Conservation (phyloP, 345 rosid species). For the Hypericum androsaemum region DNA sequence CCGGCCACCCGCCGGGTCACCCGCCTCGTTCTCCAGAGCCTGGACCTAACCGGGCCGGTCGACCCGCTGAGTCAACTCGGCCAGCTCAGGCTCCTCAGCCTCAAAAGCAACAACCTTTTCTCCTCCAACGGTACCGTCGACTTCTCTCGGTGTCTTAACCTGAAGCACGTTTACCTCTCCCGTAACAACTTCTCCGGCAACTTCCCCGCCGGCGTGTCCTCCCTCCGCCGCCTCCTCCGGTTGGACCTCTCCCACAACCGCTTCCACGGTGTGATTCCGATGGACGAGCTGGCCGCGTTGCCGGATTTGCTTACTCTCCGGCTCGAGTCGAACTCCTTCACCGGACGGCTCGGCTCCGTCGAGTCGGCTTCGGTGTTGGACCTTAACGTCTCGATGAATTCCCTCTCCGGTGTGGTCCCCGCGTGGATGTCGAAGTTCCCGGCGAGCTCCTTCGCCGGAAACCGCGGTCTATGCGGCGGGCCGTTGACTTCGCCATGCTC, state of each 20-base stretch:
- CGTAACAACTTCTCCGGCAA: constrained; percentile 21
- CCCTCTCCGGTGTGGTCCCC: constrained; percentile 31
- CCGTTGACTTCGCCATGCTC: constrained; percentile 24
- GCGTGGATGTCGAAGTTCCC: constrained; percentile 19
- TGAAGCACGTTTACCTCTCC: constrained; percentile 35
- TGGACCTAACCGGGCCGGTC: constrained; percentile 23
- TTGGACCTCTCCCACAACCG: constrained; percentile 32
- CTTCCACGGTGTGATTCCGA: constrained; percentile 28
- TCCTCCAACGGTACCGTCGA: constrained; percentile 10
- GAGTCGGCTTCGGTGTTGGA: constrained; percentile 17
- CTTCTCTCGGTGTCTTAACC: constrained; percentile 20
- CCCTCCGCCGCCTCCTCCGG: constrained; percentile 26
- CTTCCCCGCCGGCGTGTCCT: constrained; percentile 24
- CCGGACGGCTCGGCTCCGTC: constrained; percentile 16
- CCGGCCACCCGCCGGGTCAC: constrained; percentile 25
- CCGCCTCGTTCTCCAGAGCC: constrained; percentile 25
- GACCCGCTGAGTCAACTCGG: constrained; percentile 16
- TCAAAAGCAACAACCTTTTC: constrained; percentile 23
- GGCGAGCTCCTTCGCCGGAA: constrained; percentile 25
- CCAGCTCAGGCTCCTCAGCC: constrained; percentile 34
- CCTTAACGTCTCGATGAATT: constrained; percentile 28
- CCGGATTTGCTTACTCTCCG: constrained; percentile 29
- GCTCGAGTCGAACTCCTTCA: constrained; percentile 27
- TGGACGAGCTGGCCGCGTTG: constrained; percentile 16
- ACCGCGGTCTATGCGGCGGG: constrained; percentile 29